phyloP scores from a whole-genome alignment of 75 land plant genomes.

The Gnetum montanum region DNA sequence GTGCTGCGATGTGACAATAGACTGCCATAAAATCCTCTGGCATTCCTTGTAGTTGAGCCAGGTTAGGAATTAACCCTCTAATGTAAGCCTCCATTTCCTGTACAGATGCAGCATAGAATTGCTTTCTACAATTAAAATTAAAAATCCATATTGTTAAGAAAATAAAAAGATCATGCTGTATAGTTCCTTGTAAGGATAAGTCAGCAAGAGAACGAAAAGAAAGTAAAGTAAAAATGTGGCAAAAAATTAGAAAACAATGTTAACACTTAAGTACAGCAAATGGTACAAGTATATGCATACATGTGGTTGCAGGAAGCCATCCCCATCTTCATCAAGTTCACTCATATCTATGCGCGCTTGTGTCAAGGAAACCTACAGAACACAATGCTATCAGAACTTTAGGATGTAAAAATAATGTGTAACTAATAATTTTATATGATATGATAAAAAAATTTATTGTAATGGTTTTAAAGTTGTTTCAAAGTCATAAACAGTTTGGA shows the following conservation, averaged over 20 bases:
- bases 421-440: neutral
- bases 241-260: too few relatives aligned
- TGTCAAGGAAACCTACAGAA: constrained; percentile 84
- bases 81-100: constrained; percentile 99
- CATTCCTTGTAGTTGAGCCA: constrained; percentile 89
- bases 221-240: too few relatives aligned
- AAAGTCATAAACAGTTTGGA: neutral
- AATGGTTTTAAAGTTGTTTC: neutral
- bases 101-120: too few relatives aligned
- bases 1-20: constrained; percentile 97
- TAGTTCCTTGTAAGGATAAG: neutral
- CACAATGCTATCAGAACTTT: too few relatives aligned
- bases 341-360: constrained; percentile 99
- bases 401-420: neutral
- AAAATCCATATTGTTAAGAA: neutral
- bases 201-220: too few relatives aligned
- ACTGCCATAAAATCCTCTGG: constrained; percentile 80
- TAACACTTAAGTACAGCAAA: too few relatives aligned
- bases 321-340: constrained; percentile 98
- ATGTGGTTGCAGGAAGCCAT: constrained; percentile 96
- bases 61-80: constrained; percentile 92
- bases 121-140: neutral
- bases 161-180: neutral
- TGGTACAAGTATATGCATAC: constrained; percentile 49
- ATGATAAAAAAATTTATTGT: neutral